Percentiles rank a stretch among this genome's conserved stretches.
These are phyloP conservation scores for Eustoma russellianum DNA, from an alignment of 257 asterid genomes.

Conservation along the genomic window DNA sequence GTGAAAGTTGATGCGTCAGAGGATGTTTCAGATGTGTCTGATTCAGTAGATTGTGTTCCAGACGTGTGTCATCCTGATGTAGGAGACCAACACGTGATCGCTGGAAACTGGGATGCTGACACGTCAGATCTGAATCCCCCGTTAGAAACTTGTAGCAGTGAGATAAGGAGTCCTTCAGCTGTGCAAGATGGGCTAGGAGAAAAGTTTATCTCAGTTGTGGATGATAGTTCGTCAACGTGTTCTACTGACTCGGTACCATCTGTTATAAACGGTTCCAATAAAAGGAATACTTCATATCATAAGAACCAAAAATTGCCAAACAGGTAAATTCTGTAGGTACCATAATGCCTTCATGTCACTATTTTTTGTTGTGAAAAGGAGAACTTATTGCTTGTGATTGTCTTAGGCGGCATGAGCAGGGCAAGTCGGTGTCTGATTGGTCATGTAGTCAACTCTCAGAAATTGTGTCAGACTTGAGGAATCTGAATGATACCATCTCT, in stretches of 20 bases:
- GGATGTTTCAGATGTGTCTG: conserved; percentile 76
- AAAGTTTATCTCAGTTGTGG: conserved; percentile 42
- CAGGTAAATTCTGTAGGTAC: conserved; percentile 28
- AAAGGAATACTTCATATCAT: conserved; percentile 22
- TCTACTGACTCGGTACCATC: conserved; percentile 84
- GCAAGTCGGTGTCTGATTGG: conserved; percentile 41
- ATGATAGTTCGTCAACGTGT: conserved; percentile 89
- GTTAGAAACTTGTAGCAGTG: conserved; percentile 37
- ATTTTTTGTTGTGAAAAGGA: neutral
- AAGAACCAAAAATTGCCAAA: conserved; percentile 46
- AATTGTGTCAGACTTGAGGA: conserved; percentile 23
- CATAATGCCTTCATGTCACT: neutral
- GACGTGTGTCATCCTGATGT: conserved; percentile 49
- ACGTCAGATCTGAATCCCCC: conserved; percentile 52
- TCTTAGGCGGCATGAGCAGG: conserved; percentile 37
- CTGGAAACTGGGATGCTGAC: conserved; percentile 51
- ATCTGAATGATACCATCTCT: conserved; percentile 19
- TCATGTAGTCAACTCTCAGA: conserved; percentile 38
- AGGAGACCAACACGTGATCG: conserved; percentile 52
- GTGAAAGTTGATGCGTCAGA: conserved; percentile 48
- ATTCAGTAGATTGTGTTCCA: conserved; percentile 50
- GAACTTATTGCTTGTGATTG: neutral
- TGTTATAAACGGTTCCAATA: conserved; percentile 32
- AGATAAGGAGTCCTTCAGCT: conserved; percentile 33
- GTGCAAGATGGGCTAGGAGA: conserved; percentile 49